Conservation (phyloP, 1,284 basidiomycete species). For the Boletus semigastroideus region DNA sequence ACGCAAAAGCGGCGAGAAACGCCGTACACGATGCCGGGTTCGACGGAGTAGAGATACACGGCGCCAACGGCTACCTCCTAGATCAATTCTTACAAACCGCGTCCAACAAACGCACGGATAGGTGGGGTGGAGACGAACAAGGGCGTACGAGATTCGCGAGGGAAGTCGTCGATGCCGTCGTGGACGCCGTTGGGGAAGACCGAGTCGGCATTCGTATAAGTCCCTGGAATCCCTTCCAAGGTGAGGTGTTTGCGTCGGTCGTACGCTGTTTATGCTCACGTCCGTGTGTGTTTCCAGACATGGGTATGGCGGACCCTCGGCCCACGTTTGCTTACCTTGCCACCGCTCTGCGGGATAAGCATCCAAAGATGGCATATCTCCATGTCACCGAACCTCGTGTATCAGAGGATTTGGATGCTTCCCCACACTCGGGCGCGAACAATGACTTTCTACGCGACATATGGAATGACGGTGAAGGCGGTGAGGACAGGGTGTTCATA, state of each 20-base stretch:
- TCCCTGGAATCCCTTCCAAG: slow-evolving; percentile 47
- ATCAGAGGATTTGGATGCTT: slow-evolving; percentile 11
- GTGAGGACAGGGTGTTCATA: slow-evolving; percentile 33
- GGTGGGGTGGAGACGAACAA: slow-evolving; percentile 55
- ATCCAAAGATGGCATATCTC: slow-evolving; percentile 50
- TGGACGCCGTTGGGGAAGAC: slow-evolving; percentile 38
- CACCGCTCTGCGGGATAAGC: slow-evolving; percentile 32
- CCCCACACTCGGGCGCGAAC: not conserved
- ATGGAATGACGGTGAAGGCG: slow-evolving; percentile 28
- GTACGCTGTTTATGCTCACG: not conserved
- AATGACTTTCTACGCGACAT: slow-evolving; percentile 32
- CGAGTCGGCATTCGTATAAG: slow-evolving; percentile 52
- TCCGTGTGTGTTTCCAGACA: slow-evolving; percentile 12
- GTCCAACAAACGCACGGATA: slow-evolving; percentile 48
- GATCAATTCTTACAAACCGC: slow-evolving; percentile 35
- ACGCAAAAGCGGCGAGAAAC: slow-evolving; percentile 1
- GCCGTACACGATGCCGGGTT: slow-evolving; percentile 25
- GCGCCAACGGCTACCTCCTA: slow-evolving; percentile 21
- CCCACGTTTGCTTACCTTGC: slow-evolving; percentile 33
- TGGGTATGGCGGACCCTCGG: slow-evolving; percentile 9
- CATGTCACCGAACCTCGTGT: slow-evolving; percentile 53
- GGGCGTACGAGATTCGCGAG: slow-evolving; percentile 48
- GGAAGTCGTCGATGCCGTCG: slow-evolving; percentile 46
- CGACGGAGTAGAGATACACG: slow-evolving; percentile 30
- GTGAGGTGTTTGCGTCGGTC: slow-evolving; percentile 17